Base-by-base conservation (phyloP, 2,329 filamentous ascomycete genomes). In the Penicillium italicum region DNA sequence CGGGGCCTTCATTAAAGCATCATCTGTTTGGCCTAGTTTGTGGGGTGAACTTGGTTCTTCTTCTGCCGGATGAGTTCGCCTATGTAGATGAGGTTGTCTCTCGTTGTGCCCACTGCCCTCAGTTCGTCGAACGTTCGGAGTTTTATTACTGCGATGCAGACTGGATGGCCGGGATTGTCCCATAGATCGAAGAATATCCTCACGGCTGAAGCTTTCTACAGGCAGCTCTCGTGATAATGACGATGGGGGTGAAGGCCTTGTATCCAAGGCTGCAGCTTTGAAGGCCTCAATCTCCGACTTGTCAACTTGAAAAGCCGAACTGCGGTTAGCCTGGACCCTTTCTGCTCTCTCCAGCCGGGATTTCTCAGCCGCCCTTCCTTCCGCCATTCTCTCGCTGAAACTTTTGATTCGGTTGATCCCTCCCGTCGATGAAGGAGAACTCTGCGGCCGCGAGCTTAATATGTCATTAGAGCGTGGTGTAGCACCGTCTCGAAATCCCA, bases 321-420 rank as follows among this genome's bases (percentile, higher is more conserved):
- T 77, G 61, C 77, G 71, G 50, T 72, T 76, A 10, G 65, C 69
- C 44, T 72, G 70, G 22, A 72, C 61, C 36, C 65, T 67, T 48
- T 76, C 72, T 40, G 69, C 69, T 44, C 69, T 73, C 46, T 76
- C 71, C 55, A 73, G 66, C 28, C 68, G 70, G 24, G 67, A 67
- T 52, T 72, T 74, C 30, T 77, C 74, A n/a, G 66, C 64, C 20
- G 70, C 66, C 44, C 77, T 84, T 36, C 85, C 87, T 47, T 89
- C 85, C 1, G 89, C 87, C 58, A 99, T 83, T 44, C 92, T 82
- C 72, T 97, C 91, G 68, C 89, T 96, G 73, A 97, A 99, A 52
- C 85, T 80, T 64, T 85, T 86, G 20, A 69, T 66, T 43, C 63
- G 73, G 56, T 50, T 63, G 24, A 59, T 49, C 16, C 61, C 68